These are phyloP conservation scores for Linanthus parryae DNA, from an alignment of 148 eudicot genomes.

Conservation along the genomic window DNA sequence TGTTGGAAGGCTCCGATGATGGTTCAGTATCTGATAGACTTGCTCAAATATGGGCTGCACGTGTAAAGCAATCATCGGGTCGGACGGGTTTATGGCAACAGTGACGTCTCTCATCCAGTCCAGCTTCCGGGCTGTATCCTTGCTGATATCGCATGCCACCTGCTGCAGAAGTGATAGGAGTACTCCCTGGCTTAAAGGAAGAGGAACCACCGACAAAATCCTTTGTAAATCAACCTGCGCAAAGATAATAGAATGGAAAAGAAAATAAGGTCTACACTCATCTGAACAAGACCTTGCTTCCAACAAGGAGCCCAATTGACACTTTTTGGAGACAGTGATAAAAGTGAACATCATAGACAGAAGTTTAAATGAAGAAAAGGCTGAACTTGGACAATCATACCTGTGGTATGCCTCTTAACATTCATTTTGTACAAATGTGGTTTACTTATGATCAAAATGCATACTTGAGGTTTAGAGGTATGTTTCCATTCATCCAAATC, in stretches of 20 bases:
- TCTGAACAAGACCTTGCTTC: no score
- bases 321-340: no score
- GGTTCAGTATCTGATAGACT: conserved; percentile 79
- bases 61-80: conserved; percentile 72
- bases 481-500: no score
- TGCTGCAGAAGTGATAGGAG: conserved; percentile 95
- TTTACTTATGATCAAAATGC: no score
- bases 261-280: neutral
- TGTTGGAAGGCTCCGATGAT: conserved; percentile 61
- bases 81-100: conserved; percentile 62
- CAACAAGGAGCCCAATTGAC: no score
- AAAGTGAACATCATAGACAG: no score
- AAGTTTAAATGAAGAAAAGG: no score
- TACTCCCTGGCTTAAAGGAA: conserved; percentile 88
- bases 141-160: conserved; percentile 73
- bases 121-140: conserved; percentile 55
- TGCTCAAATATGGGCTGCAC: conserved; percentile 87
- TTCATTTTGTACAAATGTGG: no score
- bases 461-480: no score
- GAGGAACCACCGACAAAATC: conserved; percentile 41
- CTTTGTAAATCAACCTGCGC: conserved; percentile 70
- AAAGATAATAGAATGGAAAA: neutral
- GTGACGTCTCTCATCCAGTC: conserved; percentile 85
- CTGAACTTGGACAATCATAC: no score
- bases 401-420: no score